Evolutionary conservation across 2,329 filamentous ascomycete genomes (phyloP).

Genomic region (Sclerotinia nivalis): DNA sequence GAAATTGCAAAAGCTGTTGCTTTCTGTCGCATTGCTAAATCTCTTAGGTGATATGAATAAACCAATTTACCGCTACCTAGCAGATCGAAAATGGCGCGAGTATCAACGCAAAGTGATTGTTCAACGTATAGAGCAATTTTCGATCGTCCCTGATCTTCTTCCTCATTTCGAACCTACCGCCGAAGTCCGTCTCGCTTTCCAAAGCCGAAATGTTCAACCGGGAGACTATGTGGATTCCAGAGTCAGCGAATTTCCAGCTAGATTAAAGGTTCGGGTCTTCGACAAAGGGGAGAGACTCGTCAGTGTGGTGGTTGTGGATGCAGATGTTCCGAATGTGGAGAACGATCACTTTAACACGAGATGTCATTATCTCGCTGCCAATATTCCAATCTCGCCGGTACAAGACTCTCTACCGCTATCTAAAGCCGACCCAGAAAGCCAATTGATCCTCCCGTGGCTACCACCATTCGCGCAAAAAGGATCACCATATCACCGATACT

Average conservation of each 20-base stretch:
- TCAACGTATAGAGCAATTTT: slow-evolving; percentile 85
- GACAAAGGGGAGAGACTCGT: slow-evolving; percentile 78
- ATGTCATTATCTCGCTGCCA: slow-evolving; percentile 84
- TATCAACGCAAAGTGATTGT: slow-evolving; percentile 77
- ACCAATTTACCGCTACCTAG: slow-evolving; percentile 90
- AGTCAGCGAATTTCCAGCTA: slow-evolving; percentile 71
- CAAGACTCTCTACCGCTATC: slow-evolving; percentile 64
- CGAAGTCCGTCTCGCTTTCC: slow-evolving; percentile 82
- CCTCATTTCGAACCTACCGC: slow-evolving; percentile 74
- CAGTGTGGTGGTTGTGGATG: slow-evolving; percentile 81
- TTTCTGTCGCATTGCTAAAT: slow-evolving; percentile 18
- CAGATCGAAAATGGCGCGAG: slow-evolving; percentile 82
- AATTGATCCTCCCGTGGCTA: slow-evolving; percentile 78
- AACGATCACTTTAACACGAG: slow-evolving; percentile 75
- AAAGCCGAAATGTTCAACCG: slow-evolving; percentile 66
- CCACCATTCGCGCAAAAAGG: slow-evolving; percentile 88
- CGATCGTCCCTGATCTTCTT: slow-evolving; percentile 84
- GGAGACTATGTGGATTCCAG: slow-evolving; percentile 77
- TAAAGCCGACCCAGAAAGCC: slow-evolving; percentile 55
- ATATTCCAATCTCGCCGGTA: slow-evolving; percentile 64
- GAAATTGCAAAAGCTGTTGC: slow-evolving; percentile 24
- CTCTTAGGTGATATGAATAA: slow-evolving; percentile 85
- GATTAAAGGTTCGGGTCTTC: slow-evolving; percentile 82
- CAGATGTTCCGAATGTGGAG: slow-evolving; percentile 81
- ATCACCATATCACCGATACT: slow-evolving; percentile 84